These are phyloP conservation scores for Diaporthe vaccinii DNA, from an alignment of 2,329 filamentous ascomycete species.

Conservation along the genomic window DNA sequence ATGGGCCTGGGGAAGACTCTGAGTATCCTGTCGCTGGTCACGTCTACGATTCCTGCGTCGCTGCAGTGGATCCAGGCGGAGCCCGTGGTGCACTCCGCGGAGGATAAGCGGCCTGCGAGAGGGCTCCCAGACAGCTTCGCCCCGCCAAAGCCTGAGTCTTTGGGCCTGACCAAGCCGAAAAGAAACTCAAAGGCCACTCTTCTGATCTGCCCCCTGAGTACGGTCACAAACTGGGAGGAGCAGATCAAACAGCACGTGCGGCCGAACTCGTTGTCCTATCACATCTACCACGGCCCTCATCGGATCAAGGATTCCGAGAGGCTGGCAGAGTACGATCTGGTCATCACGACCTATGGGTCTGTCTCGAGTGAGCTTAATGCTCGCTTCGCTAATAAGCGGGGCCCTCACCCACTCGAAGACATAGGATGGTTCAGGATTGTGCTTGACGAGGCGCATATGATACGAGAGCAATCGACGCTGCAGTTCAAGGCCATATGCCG, in stretches of 20 bases:
- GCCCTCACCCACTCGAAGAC: conserved; percentile 76
- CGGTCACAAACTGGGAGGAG: conserved; percentile 93
- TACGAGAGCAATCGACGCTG: conserved; percentile 85
- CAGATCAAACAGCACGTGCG: conserved; percentile 88
- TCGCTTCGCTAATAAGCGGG: conserved; percentile 72
- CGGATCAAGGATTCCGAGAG: conserved; percentile 77
- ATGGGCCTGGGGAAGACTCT: conserved; percentile 92
- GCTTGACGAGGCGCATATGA: conserved; percentile 94
- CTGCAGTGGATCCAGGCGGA: conserved; percentile 68
- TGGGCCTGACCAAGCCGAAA: conserved; percentile 66
- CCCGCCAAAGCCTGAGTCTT: conserved; percentile 55
- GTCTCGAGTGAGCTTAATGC: conserved; percentile 82
- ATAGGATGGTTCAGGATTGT: conserved; percentile 95
- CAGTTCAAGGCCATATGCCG: conserved; percentile 89
- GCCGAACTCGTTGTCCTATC: conserved; percentile 74
- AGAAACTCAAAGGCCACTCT: conserved; percentile 85
- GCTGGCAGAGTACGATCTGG: conserved; percentile 82
- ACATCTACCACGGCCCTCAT: conserved; percentile 88
- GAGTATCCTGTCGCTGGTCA: conserved; percentile 84
- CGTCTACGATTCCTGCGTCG: conserved; percentile 74
- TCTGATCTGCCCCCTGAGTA: conserved; percentile 89
- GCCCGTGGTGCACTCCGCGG: conserved; percentile 61
- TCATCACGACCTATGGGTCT: conserved; percentile 94
- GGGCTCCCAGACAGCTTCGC: conserved; percentile 51
- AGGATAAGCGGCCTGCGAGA: conserved; percentile 53